phyloP scores from a whole-genome alignment of 2,329 filamentous ascomycete species.

The Trematosphaeria pertusa region DNA sequence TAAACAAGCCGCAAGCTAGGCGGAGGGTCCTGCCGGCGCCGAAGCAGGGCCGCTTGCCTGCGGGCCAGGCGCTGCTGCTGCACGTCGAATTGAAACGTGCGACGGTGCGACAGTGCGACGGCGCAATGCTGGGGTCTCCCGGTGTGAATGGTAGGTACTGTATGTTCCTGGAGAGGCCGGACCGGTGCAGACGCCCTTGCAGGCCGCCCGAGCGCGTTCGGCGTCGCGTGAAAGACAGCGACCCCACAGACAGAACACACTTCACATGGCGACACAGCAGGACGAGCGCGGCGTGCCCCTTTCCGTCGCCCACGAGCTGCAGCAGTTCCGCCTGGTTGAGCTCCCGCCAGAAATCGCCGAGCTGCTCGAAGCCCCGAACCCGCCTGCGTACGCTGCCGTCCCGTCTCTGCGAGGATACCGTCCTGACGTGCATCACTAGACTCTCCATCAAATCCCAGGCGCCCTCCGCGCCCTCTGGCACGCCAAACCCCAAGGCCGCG shows the following conservation, averaged over 20 bases:
- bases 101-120: conserved; percentile 33
- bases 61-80: conserved; percentile 32
- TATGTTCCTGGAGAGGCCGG: conserved; percentile 27
- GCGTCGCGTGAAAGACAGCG: conserved; percentile 6
- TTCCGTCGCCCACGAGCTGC: conserved; percentile 53
- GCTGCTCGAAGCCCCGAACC: conserved; percentile 58
- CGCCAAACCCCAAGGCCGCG: conserved; percentile 42
- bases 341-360: conserved; percentile 64
- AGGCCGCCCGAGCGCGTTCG: conserved; percentile 6
- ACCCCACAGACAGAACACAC: conserved; percentile 24
- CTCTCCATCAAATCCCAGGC: conserved; percentile 46
- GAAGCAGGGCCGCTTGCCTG: conserved; percentile 29
- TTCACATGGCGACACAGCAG: conserved; percentile 54
- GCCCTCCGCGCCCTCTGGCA: conserved; percentile 24
- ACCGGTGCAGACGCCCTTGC: conserved; percentile 21
- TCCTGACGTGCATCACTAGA: conserved; percentile 37
- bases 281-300: conserved; percentile 51
- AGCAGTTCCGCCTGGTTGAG: conserved; percentile 66
- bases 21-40: conserved; percentile 18
- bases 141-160: conserved; percentile 9
- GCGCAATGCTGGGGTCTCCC: conserved; percentile 21
- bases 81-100: conserved; percentile 34
- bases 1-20: conserved; percentile 30
- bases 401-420: conserved; percentile 20
- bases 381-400: conserved; percentile 42